Conservation (phyloP, 1,139 yeast genomes). For the Yamadazyma siamensis region DNA sequence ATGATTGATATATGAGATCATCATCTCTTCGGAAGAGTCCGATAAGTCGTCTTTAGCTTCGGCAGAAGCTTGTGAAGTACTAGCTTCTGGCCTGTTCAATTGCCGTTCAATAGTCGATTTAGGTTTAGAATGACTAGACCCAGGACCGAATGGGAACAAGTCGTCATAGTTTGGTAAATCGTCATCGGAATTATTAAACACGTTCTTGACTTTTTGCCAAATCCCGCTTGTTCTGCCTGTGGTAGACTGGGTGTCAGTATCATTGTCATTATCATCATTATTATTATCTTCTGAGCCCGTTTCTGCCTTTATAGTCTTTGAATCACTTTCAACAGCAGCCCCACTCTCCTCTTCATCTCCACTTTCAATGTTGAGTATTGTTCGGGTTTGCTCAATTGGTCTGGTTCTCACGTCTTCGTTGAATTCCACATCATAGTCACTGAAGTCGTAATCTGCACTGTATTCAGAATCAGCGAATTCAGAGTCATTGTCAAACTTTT, state of each 20-base stretch:
- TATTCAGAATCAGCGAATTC: constrained; percentile 46
- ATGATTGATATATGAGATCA: constrained; percentile 53
- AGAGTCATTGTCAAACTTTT: constrained; percentile 19
- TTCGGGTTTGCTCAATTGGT: neutral
- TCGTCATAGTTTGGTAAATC: constrained; percentile 79
- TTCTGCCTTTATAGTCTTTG: no score
- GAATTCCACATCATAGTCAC: constrained; percentile 22
- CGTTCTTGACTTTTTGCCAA: constrained; percentile 65
- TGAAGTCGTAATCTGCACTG: constrained; percentile 13
- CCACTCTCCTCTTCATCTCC: constrained; percentile 8
- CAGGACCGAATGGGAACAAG: constrained; percentile 65
- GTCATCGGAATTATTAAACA: constrained; percentile 42
- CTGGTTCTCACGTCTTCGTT: no score
- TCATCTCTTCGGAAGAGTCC: constrained; percentile 52
- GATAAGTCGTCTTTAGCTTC: constrained; percentile 20
- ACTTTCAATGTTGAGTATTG: constrained; percentile 4
- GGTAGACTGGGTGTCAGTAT: constrained; percentile 4
- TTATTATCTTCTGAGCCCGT: constrained; percentile 4
- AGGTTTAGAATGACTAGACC: constrained; percentile 26
- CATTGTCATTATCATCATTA: constrained; percentile 3
- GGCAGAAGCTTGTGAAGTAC: constrained; percentile 6
- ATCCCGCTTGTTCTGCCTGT: constrained; percentile 27
- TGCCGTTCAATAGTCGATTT: constrained; percentile 35
- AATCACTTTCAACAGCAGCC: no score
- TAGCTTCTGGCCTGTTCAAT: no score